Base-by-base conservation (phyloP, 2,329 filamentous ascomycete species). In the Apiospora malaysiana region DNA sequence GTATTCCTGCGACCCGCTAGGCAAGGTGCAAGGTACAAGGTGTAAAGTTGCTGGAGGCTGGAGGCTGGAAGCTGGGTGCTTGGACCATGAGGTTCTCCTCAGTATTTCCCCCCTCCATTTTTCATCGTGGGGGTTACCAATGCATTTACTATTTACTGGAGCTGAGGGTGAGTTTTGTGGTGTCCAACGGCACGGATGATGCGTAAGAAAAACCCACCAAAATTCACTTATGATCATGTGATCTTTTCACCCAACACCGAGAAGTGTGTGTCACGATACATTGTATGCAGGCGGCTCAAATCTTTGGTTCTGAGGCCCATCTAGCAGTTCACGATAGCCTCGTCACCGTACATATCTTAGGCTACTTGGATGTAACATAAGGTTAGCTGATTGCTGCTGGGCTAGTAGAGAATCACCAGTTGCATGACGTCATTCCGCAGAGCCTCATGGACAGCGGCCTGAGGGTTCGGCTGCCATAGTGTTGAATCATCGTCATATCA, bases 121-220 rank as follows among this genome's bases (percentile, higher is more conserved):
- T 63, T 8, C 56, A 40, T 23, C 56, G 56, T 63, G 56, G 56
- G 56, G 56, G 56, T 63, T 63, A 63, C 56, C 56, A 63, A 63
- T 63, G 56, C 56, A 63, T 56, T 63, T 63, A 40, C 56, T 40
- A 63, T 56, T 63, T 63, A 63, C 56, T 63, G 56, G 56, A 63
- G 56, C 32, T 63, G 56, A 63, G 32, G 49, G 47, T 49, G 25
- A 40, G 1, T 63, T 59, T 32, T 56, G 49, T 59, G 51, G 32
- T 63, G n/a, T 63, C 32, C 56, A 14, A 23, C 56, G 18, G 32
- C 32, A 12, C 27, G 37, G 51, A 6, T 59, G 51, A 59, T 59
- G 27, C 16, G 18, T 10, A n/a, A 37, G 7, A 18, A 37, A 21
- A 8, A 16, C 27, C 51, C 25, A 18, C 51, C 21, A 21, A 37